These are phyloP conservation scores for Chaetomium globosum DNA, from an alignment of 2,329 filamentous ascomycete genomes.

Conservation along the genomic window DNA sequence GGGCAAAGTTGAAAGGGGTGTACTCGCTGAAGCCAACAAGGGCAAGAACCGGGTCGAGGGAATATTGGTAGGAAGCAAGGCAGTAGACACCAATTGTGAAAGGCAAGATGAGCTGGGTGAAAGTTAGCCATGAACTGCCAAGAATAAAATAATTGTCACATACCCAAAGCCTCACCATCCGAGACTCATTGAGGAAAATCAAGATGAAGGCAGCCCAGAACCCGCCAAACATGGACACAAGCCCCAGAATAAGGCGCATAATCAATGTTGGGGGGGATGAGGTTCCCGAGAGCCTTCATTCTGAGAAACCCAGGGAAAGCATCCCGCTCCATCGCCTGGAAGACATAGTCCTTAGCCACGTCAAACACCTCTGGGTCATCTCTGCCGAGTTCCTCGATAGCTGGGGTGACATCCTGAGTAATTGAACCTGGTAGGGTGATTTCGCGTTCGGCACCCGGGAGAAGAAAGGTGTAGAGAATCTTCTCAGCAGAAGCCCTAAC, in stretches of 20 bases:
- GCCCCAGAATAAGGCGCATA: slow-evolving; percentile 79
- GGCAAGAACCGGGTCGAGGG: slow-evolving; percentile 87
- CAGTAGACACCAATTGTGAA: slow-evolving; percentile 91
- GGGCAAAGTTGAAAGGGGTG: slow-evolving; percentile 88
- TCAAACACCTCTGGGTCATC: slow-evolving; percentile 98
- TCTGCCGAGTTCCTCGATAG: slow-evolving; percentile 86
- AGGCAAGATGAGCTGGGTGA: slow-evolving; percentile 68
- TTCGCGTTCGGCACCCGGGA: slow-evolving; percentile 93
- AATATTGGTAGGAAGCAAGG: slow-evolving; percentile 90
- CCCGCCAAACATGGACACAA: slow-evolving; percentile 83
- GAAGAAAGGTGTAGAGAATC: slow-evolving; percentile 95
- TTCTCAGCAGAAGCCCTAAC: slow-evolving; percentile 94
- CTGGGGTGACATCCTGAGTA: slow-evolving; percentile 78
- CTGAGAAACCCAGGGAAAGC: slow-evolving; percentile 97
- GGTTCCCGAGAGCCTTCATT: slow-evolving; percentile 92
- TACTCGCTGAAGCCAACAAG: slow-evolving; percentile 93
- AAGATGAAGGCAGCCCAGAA: slow-evolving; percentile 95
- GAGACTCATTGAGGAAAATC: slow-evolving; percentile 81
- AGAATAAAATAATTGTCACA: slow-evolving; percentile 41
- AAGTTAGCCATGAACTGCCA: slow-evolving; percentile 28
- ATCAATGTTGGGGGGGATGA: slow-evolving; percentile 88
- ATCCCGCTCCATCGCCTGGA: slow-evolving; percentile 98
- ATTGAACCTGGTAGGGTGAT: slow-evolving; percentile 90
- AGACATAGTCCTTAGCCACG: slow-evolving; percentile 97
- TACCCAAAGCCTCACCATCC: slow-evolving; percentile 82